phyloP scores from a whole-genome alignment of 2,329 filamentous ascomycete species.

The Rhynchosporium secalis region DNA sequence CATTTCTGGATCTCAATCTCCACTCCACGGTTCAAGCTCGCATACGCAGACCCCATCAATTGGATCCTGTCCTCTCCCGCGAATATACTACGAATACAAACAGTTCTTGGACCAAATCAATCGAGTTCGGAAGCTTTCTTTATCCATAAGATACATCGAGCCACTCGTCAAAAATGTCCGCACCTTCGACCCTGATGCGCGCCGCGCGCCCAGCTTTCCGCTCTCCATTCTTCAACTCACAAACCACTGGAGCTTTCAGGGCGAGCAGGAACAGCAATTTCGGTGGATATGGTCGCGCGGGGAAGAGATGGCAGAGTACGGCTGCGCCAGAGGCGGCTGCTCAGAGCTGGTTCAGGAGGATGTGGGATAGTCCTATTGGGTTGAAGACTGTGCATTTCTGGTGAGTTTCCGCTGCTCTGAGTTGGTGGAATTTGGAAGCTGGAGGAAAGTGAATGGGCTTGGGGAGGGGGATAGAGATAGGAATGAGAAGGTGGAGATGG shows the following conservation, averaged over 20 bases:
- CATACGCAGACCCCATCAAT: constrained; percentile 4
- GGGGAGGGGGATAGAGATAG: neutral
- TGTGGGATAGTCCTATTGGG: constrained; percentile 81
- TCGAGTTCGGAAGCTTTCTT: constrained; percentile 3
- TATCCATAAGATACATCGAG: neutral
- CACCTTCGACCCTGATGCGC: constrained; percentile 48
- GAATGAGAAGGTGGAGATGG: neutral
- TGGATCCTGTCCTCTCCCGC: neutral
- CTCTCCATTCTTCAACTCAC: constrained; percentile 49
- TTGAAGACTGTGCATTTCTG: constrained; percentile 98
- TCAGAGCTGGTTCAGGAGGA: constrained; percentile 67
- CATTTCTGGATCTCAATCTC: constrained; percentile 12
- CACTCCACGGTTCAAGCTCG: constrained; percentile 9
- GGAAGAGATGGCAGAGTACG: constrained; percentile 72
- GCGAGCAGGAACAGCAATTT: constrained; percentile 44
- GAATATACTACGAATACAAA: neutral
- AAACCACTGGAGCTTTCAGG: constrained; percentile 46
- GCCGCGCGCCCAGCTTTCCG: constrained; percentile 54
- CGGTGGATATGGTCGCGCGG: constrained; percentile 28
- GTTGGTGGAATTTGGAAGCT: too few species aligned
- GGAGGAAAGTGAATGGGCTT: too few species aligned
- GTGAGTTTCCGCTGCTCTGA: constrained; percentile 49
- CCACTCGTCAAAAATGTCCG: constrained; percentile 27
- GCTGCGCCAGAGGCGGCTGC: constrained; percentile 44
- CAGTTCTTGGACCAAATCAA: neutral